phyloP scores from a whole-genome alignment of 257 asterid species.

The Solanum raphanifolium region DNA sequence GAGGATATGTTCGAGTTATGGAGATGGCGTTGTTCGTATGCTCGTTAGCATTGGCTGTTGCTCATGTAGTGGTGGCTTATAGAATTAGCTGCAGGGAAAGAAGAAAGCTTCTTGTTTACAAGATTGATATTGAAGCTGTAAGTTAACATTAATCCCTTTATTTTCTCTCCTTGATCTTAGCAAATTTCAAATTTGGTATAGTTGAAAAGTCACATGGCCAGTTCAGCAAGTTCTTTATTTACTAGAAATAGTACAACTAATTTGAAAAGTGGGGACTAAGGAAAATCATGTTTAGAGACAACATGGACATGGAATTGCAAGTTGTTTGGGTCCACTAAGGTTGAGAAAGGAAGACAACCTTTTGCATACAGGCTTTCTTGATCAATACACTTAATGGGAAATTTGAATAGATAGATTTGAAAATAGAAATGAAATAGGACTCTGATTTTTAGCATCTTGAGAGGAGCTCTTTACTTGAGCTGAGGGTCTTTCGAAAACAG shows the following conservation, averaged over 20 bases:
- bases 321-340: neutral
- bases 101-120: conserved; percentile 84
- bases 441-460: neutral
- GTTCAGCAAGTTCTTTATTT: neutral
- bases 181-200: neutral
- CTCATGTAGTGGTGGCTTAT: conserved; percentile 78
- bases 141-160: conserved; percentile 20
- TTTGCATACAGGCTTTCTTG: neutral
- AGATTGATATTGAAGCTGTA: conserved; percentile 91
- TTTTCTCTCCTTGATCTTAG: neutral
- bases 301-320: neutral
- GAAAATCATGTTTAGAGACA: neutral
- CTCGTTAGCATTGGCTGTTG: conserved; percentile 61
- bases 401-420: neutral
- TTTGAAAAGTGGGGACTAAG: neutral
- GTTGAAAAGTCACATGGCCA: neutral
- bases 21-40: conserved; percentile 57
- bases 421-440: neutral
- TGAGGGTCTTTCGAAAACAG: neutral
- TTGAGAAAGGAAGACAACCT: neutral
- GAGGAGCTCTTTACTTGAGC: neutral
- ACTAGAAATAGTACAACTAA: neutral
- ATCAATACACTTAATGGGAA: neutral
- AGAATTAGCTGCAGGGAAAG: conserved; percentile 80
- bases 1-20: conserved; percentile 11